Conservation (phyloP, 108 stramenopile genomes). For the Halocafeteria seosinensis region DNA sequence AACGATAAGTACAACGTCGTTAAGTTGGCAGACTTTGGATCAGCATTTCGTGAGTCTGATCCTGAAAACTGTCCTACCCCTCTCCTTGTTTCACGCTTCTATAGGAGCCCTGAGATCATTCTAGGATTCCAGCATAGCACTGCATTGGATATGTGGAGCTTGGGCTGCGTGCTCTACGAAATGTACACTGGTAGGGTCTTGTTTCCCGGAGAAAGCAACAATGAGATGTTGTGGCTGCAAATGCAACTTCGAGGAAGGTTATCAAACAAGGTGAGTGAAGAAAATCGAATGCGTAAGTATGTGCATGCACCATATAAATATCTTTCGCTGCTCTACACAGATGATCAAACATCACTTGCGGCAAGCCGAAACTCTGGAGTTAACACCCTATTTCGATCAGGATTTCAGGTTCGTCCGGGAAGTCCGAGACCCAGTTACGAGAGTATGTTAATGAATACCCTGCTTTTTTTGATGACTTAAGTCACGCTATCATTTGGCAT, state of each 20-base stretch:
- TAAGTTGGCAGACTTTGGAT: constrained; percentile 80
- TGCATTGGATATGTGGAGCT: constrained; percentile 77
- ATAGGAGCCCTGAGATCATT: constrained; percentile 95
- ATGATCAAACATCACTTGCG: neutral
- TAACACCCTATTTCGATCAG: neutral
- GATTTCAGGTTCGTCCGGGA: neutral
- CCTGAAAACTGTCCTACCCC: constrained; percentile 68
- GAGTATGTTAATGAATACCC: too few species aligned
- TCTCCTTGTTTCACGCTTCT: constrained; percentile 89
- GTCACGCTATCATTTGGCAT: too few species aligned
- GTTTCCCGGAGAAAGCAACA: constrained; percentile 74
- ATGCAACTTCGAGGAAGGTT: constrained; percentile 36
- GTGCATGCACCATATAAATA: neutral
- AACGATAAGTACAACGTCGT: constrained; percentile 54
- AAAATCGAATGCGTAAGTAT: too few species aligned
- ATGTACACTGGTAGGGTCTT: constrained; percentile 73
- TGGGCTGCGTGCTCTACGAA: constrained; percentile 73
- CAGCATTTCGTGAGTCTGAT: constrained; percentile 61
- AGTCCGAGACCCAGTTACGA: neutral
- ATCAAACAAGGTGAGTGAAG: neutral
- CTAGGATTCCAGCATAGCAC: constrained; percentile 72
- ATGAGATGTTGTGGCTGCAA: constrained; percentile 74
- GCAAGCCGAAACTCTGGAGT: neutral
- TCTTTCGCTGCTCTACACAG: neutral
- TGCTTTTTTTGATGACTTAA: too few species aligned